Base-by-base conservation (phyloP, 495 filamentous ascomycete species). In the Tuber umbilicatum region DNA sequence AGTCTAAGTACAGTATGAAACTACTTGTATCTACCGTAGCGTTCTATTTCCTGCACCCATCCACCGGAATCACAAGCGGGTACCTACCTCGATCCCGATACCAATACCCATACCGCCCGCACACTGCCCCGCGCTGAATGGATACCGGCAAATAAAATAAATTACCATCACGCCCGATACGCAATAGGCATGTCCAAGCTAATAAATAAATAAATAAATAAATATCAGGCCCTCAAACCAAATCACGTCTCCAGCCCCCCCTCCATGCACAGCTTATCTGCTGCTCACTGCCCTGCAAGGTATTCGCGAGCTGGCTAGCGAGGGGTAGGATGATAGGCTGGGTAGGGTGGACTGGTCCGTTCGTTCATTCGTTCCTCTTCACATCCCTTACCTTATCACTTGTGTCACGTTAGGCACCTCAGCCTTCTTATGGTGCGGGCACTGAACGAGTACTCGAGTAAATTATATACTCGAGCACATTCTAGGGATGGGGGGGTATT, bases 161-260 rank as follows among this genome's bases (percentile, higher is more conserved):
- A 27, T n/a, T 19, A 1, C 23, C 47, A 31, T 64, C n/a, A 5
- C n/a, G 55, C 3, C n/a, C 10, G 2, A 31, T 64, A 64, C 27
- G 10, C n/a, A 64, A 64, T 64, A 17, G 55, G 55, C 55, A 55
- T 64, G 55, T 64, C 55, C 55, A 64, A 64, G n/a, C 55, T 64
- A 64, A 31, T 16, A 64, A 64, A 64, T 64, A 12, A 31, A 31
- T 31, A n/a, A n/a, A n/a, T n/a, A n/a, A n/a, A n/a, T n/a, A n/a
- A n/a, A n/a, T n/a, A n/a, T n/a, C n/a, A n/a, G n/a, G n/a, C n/a
- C n/a, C n/a, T n/a, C n/a, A n/a, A n/a, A n/a, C n/a, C n/a, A n/a
- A n/a, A 14, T 3, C 4, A 10, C 1, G n/a, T 12, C 16, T 64
- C 31, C 12, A 17, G 55, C 55, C 12, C 2, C 12, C n/a, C n/a